phyloP scores from a whole-genome alignment of 495 filamentous ascomycete species.

The Oidiodendron maius region DNA sequence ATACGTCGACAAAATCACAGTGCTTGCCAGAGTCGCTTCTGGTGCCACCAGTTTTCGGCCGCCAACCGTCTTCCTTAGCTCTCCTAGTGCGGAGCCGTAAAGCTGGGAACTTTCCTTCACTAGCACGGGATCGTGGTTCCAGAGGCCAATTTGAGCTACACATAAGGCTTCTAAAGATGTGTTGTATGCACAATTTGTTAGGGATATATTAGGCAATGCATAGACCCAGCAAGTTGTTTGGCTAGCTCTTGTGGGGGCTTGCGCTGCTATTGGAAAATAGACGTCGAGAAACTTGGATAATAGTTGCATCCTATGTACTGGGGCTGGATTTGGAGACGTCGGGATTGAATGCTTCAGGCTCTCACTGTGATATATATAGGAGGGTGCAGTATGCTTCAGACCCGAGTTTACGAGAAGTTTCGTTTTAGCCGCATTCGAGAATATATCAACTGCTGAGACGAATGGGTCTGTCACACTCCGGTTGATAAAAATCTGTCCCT shows the following conservation, averaged over 20 bases:
- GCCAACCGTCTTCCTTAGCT: neutral
- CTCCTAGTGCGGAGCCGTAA: neutral
- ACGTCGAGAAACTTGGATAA: neutral
- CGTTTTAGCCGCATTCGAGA: neutral
- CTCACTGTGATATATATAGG: neutral
- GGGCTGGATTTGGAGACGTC: neutral
- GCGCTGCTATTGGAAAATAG: neutral
- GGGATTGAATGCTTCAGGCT: neutral
- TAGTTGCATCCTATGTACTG: neutral
- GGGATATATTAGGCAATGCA: neutral
- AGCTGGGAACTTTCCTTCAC: neutral
- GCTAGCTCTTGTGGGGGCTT: neutral
- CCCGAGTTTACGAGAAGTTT: neutral
- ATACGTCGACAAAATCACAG: neutral
- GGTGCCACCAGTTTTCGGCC: neutral
- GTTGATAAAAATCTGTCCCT: neutral
- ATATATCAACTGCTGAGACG: neutral
- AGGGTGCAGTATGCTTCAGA: too few species aligned
- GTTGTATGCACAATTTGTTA: neutral
- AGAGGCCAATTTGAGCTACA: neutral
- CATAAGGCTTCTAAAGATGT: neutral
- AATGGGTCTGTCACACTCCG: neutral
- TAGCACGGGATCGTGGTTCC: neutral
- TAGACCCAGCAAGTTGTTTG: neutral
- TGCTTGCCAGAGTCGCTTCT: neutral